Base-by-base conservation (phyloP, 805 yeast species). In the Candida berthetii region DNA sequence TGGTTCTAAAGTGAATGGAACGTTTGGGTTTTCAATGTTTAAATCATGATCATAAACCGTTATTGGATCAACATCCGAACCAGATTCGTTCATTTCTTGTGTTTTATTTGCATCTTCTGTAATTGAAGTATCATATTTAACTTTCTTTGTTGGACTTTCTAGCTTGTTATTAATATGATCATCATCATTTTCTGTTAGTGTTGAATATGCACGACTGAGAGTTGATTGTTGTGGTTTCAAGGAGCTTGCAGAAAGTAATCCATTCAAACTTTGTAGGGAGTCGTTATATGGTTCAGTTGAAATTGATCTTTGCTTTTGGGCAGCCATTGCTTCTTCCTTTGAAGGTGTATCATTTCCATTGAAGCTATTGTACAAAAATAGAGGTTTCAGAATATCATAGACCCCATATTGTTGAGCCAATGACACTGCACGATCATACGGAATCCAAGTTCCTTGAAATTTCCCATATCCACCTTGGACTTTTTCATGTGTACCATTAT, bases 361-460 rank as follows among this genome's bases (percentile, higher is more conserved):
- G n/a, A 46, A 48, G 4, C 55, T 51, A 47, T 73, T 75, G 55
- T 64, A 71, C 34, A 66, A 42, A 29, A 90, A 81, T 28, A 90
- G 64, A 0, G 91, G 87, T 38, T 68, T 66, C 42, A 91, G 66
- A 9, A 74, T 71, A 2, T 76, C 84, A 48, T 73, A 70, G 5
- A 85, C 93, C 2, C 74, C 80, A 47, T 75, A 72, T 37, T 68
- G 70, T 35, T 69, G 66, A 3, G 80, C 78, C 45, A 82, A 65
- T 37, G 76, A 66, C 31, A 69, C 72, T 3, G 91, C 93, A 49
- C 78, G 77, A 13, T 72, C 74, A 36, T 84, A 62, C 1, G 93
- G 91, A 24, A 85, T 81, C 93, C 93, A 85, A 3, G 95, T 84
- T 7, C 95, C 95, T 63, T 85, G 93, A 54, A 83, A 85, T 42